These are phyloP conservation scores for Neckera pumila DNA, from an alignment of 225 moss, liverwort and hornwort genomes.

Conservation along the genomic window DNA sequence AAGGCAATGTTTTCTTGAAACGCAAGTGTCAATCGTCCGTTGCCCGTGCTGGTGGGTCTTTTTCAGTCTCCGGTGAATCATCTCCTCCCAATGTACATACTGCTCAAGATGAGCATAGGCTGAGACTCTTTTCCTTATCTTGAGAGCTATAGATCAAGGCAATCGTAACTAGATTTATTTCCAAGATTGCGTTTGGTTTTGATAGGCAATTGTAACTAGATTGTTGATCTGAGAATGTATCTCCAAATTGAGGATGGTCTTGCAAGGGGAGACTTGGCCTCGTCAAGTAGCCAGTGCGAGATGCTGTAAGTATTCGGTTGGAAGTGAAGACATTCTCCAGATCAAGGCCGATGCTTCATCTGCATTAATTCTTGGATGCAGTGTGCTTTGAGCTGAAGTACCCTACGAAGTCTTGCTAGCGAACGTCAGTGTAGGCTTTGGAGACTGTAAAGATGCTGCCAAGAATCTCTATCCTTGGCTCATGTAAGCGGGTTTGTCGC, in stretches of 20 bases:
- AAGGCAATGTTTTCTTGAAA: neutral
- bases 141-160: neutral
- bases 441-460: neutral
- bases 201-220: neutral
- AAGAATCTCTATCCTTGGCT: conserved; percentile 1
- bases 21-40: neutral
- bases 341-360: neutral
- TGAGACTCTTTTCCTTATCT: neutral
- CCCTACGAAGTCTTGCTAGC: neutral
- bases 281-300: neutral
- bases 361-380: neutral
- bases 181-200: neutral
- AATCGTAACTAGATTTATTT: neutral
- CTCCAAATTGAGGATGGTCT: neutral
- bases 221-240: neutral
- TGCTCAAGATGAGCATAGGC: neutral
- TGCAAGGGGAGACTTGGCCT: neutral
- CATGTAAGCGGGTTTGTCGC: neutral
- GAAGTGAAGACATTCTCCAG: neutral
- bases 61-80: neutral
- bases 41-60: neutral
- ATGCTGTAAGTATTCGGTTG: neutral
- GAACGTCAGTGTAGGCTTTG: neutral
- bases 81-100: neutral
- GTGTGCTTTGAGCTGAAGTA: neutral